Conservation (phyloP, 495 filamentous ascomycete species). For the Neurospora sp. region DNA sequence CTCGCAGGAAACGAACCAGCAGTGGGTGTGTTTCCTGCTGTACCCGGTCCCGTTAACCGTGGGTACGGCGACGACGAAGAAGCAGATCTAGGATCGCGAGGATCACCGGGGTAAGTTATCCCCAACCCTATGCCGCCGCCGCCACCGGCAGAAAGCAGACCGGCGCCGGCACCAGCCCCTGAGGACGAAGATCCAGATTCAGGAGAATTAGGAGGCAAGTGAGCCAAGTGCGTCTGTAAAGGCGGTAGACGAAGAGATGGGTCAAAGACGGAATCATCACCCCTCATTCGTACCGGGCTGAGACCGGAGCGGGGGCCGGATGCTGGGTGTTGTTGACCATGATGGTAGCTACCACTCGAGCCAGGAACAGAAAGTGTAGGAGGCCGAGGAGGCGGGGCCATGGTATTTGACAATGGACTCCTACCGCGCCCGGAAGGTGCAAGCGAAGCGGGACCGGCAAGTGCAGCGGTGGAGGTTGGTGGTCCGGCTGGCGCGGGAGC, state of each 20-base stretch:
- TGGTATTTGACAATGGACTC: not conserved
- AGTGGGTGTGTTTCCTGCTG: not conserved
- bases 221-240: slow-evolving; percentile 43
- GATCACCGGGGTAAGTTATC: slow-evolving; percentile 7
- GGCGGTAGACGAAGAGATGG: slow-evolving; percentile 48
- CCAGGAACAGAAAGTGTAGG: not conserved
- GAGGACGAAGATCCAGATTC: not conserved
- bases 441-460: not conserved
- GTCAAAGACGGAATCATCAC: slow-evolving; percentile 20
- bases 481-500: not conserved
- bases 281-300: not conserved
- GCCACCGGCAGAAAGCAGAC: not conserved
- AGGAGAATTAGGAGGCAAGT: slow-evolving; percentile 15
- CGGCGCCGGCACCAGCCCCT: not conserved
- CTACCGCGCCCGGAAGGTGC: not conserved
- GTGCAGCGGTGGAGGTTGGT: not conserved
- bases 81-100: not conserved
- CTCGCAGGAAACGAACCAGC: not conserved
- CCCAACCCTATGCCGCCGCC: slow-evolving; percentile 6
- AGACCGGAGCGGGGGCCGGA: not conserved
- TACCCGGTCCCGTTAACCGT: not conserved
- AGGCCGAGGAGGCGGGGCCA: not conserved
- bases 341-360: not conserved
- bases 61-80: not conserved
- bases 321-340: not conserved